Base-by-base conservation (phyloP, 2,329 filamentous ascomycete species). In the Onygenales sp. region DNA sequence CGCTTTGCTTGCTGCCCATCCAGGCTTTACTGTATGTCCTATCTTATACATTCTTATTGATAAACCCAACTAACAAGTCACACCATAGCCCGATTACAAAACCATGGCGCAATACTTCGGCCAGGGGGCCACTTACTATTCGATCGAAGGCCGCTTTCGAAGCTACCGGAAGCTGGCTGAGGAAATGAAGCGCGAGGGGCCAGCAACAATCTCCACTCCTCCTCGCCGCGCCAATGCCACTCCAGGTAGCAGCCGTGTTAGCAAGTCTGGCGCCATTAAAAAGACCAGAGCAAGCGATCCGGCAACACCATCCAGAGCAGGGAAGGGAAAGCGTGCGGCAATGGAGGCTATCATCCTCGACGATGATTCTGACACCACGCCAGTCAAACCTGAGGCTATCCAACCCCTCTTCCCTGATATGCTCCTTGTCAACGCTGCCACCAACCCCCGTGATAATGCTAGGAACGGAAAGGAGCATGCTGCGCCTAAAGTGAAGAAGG, bases 61-160 rank as follows among this genome's bases (percentile, higher is more conserved):
- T 10, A 39, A 14, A 44, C 11, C 10, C 8, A 21, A 13, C 13
- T 41, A 53, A 38, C 36, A 21, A 13, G 14, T 42, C 17, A 50
- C 7, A 35, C 38, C 11, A 27, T 50, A 80, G 77, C 65, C 77
- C 21, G 70, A 79, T 54, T 71, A 72, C 59, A 61, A 59, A 2
- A 62, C 66, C 3, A 71, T 77, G 27, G 76, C 76, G 0, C 59
- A 61, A 2, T 62, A 74, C 50, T 79, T 74, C 57, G 75, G 73
- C 1, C 58, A 68, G 7, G 72, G 69, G 0, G 72, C 74, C 0
- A 78, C 72, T 0, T 77, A 76, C 63, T 67, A 78, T 55, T 65
- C 75, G 0, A 69, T 80, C 27, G 72, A 79, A 55, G 68, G 69
- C 43, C 70, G 69, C 2, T 70, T 79, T 38, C 72, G 74, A 43